phyloP scores from a whole-genome alignment of 176 grass and related monocot species.

The Oryza meridionalis region DNA sequence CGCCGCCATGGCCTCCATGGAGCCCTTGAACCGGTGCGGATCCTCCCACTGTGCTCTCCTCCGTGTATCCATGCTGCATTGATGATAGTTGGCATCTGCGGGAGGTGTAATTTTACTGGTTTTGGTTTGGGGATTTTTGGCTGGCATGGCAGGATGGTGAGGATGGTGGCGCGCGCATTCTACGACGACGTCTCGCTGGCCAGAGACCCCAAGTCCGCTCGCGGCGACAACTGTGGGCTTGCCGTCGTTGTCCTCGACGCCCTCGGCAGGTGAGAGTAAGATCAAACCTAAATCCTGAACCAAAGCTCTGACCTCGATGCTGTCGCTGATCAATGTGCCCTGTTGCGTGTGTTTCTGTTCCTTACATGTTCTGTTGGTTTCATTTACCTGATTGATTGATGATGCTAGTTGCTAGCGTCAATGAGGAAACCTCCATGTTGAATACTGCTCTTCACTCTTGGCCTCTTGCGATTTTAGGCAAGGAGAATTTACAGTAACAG shows the following conservation, averaged over 20 bases:
- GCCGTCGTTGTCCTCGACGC: conserved; percentile 17
- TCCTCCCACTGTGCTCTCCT: background rate
- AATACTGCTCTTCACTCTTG: background rate
- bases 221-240: background rate
- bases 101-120: background rate
- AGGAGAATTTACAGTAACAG: background rate
- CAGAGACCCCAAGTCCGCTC: background rate
- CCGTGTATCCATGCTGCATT: background rate
- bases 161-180: conserved; percentile 5
- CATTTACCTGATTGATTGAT: too few species aligned
- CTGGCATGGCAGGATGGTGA: background rate
- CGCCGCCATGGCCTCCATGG: background rate
- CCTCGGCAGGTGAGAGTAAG: conserved; percentile 15
- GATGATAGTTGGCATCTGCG: background rate
- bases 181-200: background rate
- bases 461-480: background rate
- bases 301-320: too few species aligned
- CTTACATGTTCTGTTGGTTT: too few species aligned
- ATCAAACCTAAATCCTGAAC: too few species aligned
- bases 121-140: background rate
- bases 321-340: too few species aligned
- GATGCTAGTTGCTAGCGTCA: background rate
- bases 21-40: background rate
- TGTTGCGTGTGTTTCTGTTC: too few species aligned
- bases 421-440: background rate